Evolutionary conservation across 148 eudicot species (phyloP).

Genomic region (Rhododendron ovatum): DNA sequence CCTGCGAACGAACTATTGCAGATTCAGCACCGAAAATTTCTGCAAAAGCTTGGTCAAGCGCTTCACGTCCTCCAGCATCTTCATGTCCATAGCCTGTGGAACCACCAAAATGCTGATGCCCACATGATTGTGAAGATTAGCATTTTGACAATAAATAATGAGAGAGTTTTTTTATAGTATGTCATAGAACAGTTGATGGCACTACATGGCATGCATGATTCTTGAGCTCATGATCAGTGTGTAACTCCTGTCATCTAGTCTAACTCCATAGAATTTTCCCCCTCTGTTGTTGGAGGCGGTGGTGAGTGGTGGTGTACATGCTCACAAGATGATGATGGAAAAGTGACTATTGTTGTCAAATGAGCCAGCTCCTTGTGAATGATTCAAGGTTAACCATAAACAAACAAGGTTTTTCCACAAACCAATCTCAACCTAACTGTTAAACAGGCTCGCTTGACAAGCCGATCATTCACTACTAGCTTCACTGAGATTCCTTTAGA

Average conservation of each 20-base stretch:
- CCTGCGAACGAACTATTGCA: constrained; percentile 94
- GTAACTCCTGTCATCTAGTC: not conserved
- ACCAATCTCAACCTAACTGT: not conserved
- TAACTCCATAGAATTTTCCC: not conserved
- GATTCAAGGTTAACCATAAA: not conserved
- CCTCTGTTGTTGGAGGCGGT: not conserved
- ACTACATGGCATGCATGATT: not conserved
- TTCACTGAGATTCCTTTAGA: not conserved
- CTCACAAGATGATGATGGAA: not conserved
- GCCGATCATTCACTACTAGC: not conserved
- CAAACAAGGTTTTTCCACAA: not conserved
- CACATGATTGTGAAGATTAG: not conserved
- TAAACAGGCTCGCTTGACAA: not conserved
- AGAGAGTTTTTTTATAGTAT: not conserved
- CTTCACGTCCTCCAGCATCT: constrained; percentile 97
- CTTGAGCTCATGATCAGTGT: not conserved
- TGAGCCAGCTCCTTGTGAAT: not conserved
- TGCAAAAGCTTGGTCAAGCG: constrained; percentile 84
- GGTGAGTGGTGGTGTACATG: not conserved
- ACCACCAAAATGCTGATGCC: constrained; percentile 82
- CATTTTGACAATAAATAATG: not conserved
- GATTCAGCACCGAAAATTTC: constrained; percentile 94
- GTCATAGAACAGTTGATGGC: not conserved
- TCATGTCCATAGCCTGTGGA: constrained; percentile 97
- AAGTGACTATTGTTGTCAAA: not conserved